phyloP scores from a whole-genome alignment of 2,329 filamentous ascomycete genomes.

The Xylaria sp. region DNA sequence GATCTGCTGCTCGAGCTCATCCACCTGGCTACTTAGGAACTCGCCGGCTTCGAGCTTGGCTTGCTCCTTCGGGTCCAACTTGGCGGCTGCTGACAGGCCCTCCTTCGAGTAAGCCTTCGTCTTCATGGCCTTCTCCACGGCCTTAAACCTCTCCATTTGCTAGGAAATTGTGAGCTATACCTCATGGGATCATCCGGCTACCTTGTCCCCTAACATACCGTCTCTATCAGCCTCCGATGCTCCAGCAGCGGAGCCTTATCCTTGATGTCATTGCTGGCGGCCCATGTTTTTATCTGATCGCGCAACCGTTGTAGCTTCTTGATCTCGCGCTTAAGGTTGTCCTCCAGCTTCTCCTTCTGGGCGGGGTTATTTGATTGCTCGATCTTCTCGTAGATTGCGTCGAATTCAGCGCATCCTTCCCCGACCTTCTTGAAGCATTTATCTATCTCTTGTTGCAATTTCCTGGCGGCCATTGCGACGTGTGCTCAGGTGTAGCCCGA shows the following conservation, averaged over 20 bases:
- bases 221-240: constrained; percentile 94
- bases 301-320: constrained; percentile 98
- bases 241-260: constrained; percentile 96
- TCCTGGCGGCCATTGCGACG: constrained; percentile 81
- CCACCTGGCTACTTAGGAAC: constrained; percentile 84
- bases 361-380: constrained; percentile 88
- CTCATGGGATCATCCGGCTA: constrained; percentile 8
- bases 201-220: constrained; percentile 61
- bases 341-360: constrained; percentile 97
- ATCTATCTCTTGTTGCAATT: constrained; percentile 97
- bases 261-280: constrained; percentile 97
- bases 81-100: constrained; percentile 85
- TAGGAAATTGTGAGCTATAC: constrained; percentile 43
- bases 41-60: constrained; percentile 88
- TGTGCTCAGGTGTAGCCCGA: constrained; percentile 23
- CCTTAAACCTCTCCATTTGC: constrained; percentile 99
- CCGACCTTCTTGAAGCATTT: constrained; percentile 99
- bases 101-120: constrained; percentile 99
- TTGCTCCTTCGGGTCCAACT: constrained; percentile 96
- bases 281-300: constrained; percentile 99
- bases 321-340: constrained; percentile 98
- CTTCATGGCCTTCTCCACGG: constrained; percentile 99
- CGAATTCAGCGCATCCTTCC: constrained; percentile 90
- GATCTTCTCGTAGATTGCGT: constrained; percentile 97
- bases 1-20: constrained; percentile 91